Conservation (phyloP, 805 yeast species). For the Jamesozyma hellenica region DNA sequence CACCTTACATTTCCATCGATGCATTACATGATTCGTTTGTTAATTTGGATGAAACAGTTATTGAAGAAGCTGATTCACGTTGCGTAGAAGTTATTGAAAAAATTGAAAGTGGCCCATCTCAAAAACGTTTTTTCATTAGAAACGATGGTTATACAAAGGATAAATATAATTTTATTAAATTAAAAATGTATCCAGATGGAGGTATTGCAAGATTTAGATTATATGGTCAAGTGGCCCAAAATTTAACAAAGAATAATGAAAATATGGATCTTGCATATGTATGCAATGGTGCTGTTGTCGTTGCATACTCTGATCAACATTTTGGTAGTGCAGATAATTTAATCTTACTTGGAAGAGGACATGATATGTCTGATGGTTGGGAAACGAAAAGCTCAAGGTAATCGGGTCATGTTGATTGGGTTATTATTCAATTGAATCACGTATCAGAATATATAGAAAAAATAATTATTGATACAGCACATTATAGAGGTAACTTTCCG, state of each 20-base stretch:
- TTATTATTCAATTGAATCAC: slow-evolving; percentile 68
- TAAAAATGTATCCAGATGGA: slow-evolving; percentile 95
- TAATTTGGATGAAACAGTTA: slow-evolving; percentile 21
- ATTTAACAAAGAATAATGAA: neutral
- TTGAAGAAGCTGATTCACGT: slow-evolving; percentile 26
- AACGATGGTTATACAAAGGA: slow-evolving; percentile 42
- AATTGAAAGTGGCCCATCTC: slow-evolving; percentile 81
- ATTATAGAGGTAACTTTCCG: slow-evolving; percentile 91
- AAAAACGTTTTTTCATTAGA: slow-evolving; percentile 72
- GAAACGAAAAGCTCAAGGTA: slow-evolving; percentile 84
- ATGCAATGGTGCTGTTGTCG: slow-evolving; percentile 80
- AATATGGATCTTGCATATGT: slow-evolving; percentile 69
- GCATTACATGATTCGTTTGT: slow-evolving; percentile 38
- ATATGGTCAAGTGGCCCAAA: slow-evolving; percentile 66
- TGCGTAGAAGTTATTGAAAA: slow-evolving; percentile 70
- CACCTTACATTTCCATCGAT: slow-evolving; percentile 82
- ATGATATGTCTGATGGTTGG: slow-evolving; percentile 98
- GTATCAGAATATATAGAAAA: slow-evolving; percentile 40
- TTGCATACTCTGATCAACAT: slow-evolving; percentile 80
- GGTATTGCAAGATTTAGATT: slow-evolving; percentile 92
- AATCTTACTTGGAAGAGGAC: slow-evolving; percentile 86
- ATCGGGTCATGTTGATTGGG: slow-evolving; percentile 88
- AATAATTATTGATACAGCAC: slow-evolving; percentile 81
- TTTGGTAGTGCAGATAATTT: slow-evolving; percentile 88
- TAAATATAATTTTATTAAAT: slow-evolving; percentile 69